Evolutionary conservation across 139 green algal genomes (phyloP).

Genomic region (Edaphochlamys debaryana): DNA sequence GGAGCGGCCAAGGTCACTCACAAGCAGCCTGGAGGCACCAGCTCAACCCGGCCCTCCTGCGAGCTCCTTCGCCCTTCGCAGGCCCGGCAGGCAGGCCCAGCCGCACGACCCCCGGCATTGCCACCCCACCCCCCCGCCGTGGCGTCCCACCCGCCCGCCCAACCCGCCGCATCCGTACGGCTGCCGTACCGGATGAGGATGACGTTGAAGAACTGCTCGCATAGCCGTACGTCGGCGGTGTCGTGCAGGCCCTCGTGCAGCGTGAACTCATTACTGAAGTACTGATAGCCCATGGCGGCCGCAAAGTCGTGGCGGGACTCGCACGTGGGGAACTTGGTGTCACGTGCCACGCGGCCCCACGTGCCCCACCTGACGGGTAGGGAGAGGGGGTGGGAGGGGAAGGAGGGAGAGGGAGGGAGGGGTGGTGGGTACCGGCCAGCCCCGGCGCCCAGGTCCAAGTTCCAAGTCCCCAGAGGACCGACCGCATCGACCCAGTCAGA

Average conservation of each 20-base stretch:
- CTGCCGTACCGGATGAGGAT: constrained; percentile 2
- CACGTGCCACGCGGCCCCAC: constrained; percentile 12
- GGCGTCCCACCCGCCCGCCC: no score
- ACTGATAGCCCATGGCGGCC: constrained; percentile 32
- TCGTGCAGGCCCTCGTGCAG: constrained; percentile 36
- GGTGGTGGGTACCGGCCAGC: not conserved
- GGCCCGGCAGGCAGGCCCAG: no score
- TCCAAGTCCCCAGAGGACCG: no score
- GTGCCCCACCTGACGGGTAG: constrained; percentile 24
- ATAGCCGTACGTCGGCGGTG: constrained; percentile 4
- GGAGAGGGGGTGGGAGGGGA: no score
- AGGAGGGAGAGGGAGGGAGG: not conserved
- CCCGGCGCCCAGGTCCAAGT: no score
- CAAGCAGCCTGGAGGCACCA: not conserved
- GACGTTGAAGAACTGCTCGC: constrained; percentile 39
- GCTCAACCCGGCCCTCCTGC: no score
- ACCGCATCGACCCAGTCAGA: no score
- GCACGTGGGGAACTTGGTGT: constrained; percentile 14
- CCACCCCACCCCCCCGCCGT: no score
- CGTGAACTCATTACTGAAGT: constrained; percentile 39
- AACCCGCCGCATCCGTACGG: no score
- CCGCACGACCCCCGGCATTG: no score
- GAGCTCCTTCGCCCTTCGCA: no score
- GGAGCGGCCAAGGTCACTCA: no score
- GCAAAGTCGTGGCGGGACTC: constrained; percentile 12